Percentiles rank a stretch among this genome's conserved stretches.
These are phyloP conservation scores for Gliomastix tumulicola DNA, from an alignment of 2,329 filamentous ascomycete genomes.

Conservation along the genomic window DNA sequence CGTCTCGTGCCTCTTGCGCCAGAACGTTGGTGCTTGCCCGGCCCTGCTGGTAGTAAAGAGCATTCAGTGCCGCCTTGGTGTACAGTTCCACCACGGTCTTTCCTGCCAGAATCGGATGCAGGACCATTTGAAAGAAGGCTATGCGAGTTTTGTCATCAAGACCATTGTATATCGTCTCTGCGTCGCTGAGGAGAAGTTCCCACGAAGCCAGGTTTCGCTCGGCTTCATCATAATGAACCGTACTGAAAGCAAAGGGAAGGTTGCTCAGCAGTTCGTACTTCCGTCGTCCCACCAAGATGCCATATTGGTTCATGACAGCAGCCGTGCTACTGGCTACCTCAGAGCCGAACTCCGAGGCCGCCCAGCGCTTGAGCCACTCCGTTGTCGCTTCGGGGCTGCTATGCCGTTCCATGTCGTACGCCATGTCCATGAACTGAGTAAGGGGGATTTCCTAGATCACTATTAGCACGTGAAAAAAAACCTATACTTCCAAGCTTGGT, in stretches of 20 bases:
- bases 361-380: constrained; percentile 37
- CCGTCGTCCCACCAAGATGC: constrained; percentile 22
- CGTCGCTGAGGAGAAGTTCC: constrained; percentile 32
- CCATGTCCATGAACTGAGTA: constrained; percentile 46
- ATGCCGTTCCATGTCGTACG: constrained; percentile 37
- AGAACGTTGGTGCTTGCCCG: constrained; percentile 34
- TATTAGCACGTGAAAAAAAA: too few relatives aligned
- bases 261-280: constrained; percentile 25
- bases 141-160: constrained; percentile 31
- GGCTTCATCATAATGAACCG: constrained; percentile 53
- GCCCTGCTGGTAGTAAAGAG: constrained; percentile 36
- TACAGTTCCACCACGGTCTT: constrained; percentile 43
- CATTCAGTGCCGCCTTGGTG: constrained; percentile 35
- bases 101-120: constrained; percentile 48
- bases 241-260: constrained; percentile 33
- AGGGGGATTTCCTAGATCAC: constrained; percentile 30
- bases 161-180: constrained; percentile 34
- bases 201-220: constrained; percentile 44
- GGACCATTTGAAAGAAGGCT: constrained; percentile 49
- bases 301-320: constrained; percentile 39
- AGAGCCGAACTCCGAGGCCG: constrained; percentile 37
- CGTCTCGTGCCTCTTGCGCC: constrained; percentile 16
- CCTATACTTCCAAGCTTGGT: too few relatives aligned
- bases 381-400: constrained; percentile 26
- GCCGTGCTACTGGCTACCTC: constrained; percentile 34